These are phyloP conservation scores for Petunia axillaris DNA, from an alignment of 257 asterid species.

Conservation along the genomic window DNA sequence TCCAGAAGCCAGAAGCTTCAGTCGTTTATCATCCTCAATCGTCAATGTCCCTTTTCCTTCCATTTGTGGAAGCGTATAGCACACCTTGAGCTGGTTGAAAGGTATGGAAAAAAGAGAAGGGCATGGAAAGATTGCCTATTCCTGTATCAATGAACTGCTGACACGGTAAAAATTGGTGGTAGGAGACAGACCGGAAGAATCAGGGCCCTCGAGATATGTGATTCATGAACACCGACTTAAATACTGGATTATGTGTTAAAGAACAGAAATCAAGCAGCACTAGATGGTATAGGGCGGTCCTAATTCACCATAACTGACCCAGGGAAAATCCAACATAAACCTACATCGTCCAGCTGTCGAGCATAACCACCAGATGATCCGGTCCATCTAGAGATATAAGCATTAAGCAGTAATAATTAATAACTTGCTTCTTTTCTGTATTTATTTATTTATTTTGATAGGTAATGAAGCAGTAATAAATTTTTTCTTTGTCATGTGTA, in stretches of 20 bases:
- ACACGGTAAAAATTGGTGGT: not conserved
- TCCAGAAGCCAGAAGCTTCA: no score
- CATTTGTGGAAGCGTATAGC: no score
- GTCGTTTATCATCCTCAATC: no score
- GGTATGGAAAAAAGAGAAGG: no score
- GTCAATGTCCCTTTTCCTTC: no score
- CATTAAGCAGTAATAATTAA: not conserved
- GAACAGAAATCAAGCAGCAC: not conserved
- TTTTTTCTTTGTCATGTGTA: not conserved
- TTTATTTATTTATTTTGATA: no score
- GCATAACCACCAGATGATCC: not conserved
- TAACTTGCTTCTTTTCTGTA: no score
- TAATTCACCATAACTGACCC: not conserved
- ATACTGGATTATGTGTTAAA: not conserved
- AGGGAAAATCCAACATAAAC: not conserved
- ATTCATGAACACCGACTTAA: not conserved
- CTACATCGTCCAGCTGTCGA: not conserved
- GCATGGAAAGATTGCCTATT: not conserved
- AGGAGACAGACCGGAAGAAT: not conserved
- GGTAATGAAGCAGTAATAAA: not conserved
- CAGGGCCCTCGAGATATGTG: not conserved
- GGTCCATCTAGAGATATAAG: not conserved
- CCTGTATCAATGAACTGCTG: slow-evolving; percentile 13
- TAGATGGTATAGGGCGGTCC: not conserved
- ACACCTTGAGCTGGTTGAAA: no score